Base-by-base conservation (phyloP, 768 basidiomycete genomes). In the Suillus cothurnatus region DNA sequence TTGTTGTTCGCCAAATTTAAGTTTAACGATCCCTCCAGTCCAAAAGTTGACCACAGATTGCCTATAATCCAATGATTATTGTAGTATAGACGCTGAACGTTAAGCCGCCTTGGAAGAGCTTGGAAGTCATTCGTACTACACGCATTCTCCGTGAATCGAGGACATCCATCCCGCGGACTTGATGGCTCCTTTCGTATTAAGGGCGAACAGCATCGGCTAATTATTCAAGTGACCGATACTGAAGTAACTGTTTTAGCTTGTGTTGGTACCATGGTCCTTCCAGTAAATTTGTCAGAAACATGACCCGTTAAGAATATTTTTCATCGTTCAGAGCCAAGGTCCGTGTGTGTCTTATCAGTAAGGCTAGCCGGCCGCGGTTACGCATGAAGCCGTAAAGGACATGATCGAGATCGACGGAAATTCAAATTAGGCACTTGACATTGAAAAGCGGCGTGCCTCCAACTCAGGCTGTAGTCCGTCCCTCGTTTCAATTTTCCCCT, bases 341-440 rank as follows among this genome's bases (percentile, higher is more conserved):
- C 23, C 36, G 28, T 11, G 19, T 19, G 61, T 61, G 6, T 58
- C 61, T 62, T 62, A 62, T 62, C 61, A 26, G 32, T 14, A n/a
- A n/a, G n/a, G n/a, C n/a, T n/a, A n/a, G n/a, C 19, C 53, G 47
- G 14, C 31, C 28, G 19, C 6, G 56, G 6, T 36, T 23, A 26
- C 61, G 57, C 52, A 34, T 62, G 56, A n/a, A 19, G 52, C 56
- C 62, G 61, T 21, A 38, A 38, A 62, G 56, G n/a, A 60, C 55
- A 63, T 34, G 21, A 56, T 62, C 56, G 53, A 62, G 41, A 56
- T 63, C 36, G 19, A 60, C 57, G 19, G 34, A 62, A 62, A 58
- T 36, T n/a, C 62, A 61, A 49, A 47, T 59, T 39, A 26, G 9
- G 26, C 23, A 19, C 23, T 36, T 26, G 55, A 38, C n/a, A 15